Base-by-base conservation (phyloP, 176 grass and related monocot species). In the Aechmea fasciata region DNA sequence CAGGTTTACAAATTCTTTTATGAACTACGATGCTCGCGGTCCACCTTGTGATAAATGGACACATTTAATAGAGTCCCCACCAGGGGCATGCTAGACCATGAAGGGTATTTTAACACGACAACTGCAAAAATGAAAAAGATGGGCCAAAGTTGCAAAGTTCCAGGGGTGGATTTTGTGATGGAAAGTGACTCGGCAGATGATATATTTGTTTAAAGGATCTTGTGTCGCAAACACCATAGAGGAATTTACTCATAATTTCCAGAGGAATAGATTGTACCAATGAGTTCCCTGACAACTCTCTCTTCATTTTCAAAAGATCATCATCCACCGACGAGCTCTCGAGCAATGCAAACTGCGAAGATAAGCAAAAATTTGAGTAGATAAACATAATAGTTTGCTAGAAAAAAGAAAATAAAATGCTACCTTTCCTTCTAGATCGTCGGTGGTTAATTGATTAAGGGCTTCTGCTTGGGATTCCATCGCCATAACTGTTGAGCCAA, bases 401-500 rank as follows among this genome's bases (percentile, higher is more conserved):
- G 15, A 18, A 26, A 15, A 1, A 51, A 20, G 14, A 1, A 1
- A 18, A 49, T 62, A 57, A 74, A 52, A 47, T 65, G 49, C 23
- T 83, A 99, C 95, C 95, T 99, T 94, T 75, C 95, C 95, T 87
- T 94, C 95, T 48, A 99, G 68, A 87, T 99, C 90, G 82, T 99
- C 95, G 47, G 82, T 84, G 75, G 75, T 80, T 65, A 99, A 74
- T 51, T 99, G 95, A 75, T 86, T 86, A 18, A 99, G 83, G 70
- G 90, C 95, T 50, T 99, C 95, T 71, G 95, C 95, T 82, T 99
- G 82, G 14, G 95, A 99, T 71, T 99, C 95, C 95, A 99, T 99
- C 6, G 87, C 59, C 95, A 99, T 85, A 71, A 99, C 95, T 99
- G 81, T 53, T 79, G 29, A 51, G 68, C 13, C 49, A 77, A 74